Base-by-base conservation (phyloP, 1,139 yeast genomes). In the Saccharomycopsis crataegensis region DNA sequence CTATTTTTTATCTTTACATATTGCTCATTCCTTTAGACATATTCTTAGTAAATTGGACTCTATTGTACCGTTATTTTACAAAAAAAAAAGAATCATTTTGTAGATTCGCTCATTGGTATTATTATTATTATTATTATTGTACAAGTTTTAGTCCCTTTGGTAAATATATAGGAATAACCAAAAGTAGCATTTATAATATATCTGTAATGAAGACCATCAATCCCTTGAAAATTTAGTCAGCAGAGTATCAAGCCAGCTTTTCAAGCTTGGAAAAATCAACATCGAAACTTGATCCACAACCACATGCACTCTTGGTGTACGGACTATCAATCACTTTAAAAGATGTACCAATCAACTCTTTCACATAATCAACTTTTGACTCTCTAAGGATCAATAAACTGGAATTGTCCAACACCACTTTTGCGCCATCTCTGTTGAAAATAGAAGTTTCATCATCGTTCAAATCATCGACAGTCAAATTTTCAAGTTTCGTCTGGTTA, bases 261-360 rank as follows among this genome's bases (percentile, higher is more conserved):
- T 56, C 53, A 36, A 69, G 59, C 62, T 80, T 80, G n/a, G 79
- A 80, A 55, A 84, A 83, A 65, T 86, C 94, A 63, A 91, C 82
- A 66, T 91, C 96, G 69, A 93, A 93, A 55, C 96, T 88, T 28
- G 96, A 79, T 0, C 99, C 99, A 70, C 99, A 93, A 0, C 99
- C 99, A 71, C 99, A 94, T 50, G 94, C 84, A 49, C 95, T 85
- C 37, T 89, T 83, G 33, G 97, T 84, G 63, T 86, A 86, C 0
- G 96, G 96, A 59, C 96, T 88, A 62, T 90, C 95, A 32, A 85
- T 82, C 48, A 94, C 86, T 66, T 90, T 91, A 70, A 94, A 94
- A 64, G 90, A 93, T 51, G 95, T 86, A 2, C 99, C 99, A 58
- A 94, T 94, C 64, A 94, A 77, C 66, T 94, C 99, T 31, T 90